Base-by-base conservation (phyloP, 176 grass and related monocot genomes). In the Lolium multiflorum region DNA sequence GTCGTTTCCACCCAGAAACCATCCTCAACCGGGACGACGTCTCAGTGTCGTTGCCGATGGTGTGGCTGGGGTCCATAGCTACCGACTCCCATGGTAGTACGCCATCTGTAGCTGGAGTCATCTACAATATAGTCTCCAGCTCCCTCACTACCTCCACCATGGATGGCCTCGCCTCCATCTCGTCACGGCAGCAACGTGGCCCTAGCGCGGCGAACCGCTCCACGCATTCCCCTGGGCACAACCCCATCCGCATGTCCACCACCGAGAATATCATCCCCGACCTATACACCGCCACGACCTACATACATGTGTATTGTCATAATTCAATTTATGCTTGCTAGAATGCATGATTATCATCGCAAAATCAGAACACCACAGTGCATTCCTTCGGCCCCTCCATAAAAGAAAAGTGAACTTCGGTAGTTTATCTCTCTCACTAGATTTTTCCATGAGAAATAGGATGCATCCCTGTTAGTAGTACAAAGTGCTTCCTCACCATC, bases 381-480 rank as follows among this genome's bases (percentile, higher is more conserved):
- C 20, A 61, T 61, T 61, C 20, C 28, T 31, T 31, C 1, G 28
- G 28, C 28, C 28, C 9, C 21, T 22, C 39, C 39, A 41, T 41
- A 4, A 41, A 41, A 41, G 39, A 41, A 41, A 41, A 41, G 39
- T 17, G 13, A 66, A 66, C 13, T 67, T 9, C 3, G 28, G 7
- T 7, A 3, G 28, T 37, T 66, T 84, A 92, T 87, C 86, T 95
- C 93, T 81, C 93, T 83, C 5, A 95, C 93, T 74, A 95, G 86
- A 59, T 95, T 95, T 73, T 50, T 95, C 93, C 93, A 90, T 95
- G 90, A 75, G 90, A 95, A 87, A 95, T 95, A 62, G 93, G 90
- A 43, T 92, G 93, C 93, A 95, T 92, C 80, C 93, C 93, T 5
- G 90, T 95, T 65, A 95, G 61, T 5, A 95, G 44, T 60, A 90